Percentiles rank a stretch among this genome's conserved stretches.
These are phyloP conservation scores for Calonectria pseudoreteaudii DNA, from an alignment of 2,329 filamentous ascomycete species.

Conservation along the genomic window DNA sequence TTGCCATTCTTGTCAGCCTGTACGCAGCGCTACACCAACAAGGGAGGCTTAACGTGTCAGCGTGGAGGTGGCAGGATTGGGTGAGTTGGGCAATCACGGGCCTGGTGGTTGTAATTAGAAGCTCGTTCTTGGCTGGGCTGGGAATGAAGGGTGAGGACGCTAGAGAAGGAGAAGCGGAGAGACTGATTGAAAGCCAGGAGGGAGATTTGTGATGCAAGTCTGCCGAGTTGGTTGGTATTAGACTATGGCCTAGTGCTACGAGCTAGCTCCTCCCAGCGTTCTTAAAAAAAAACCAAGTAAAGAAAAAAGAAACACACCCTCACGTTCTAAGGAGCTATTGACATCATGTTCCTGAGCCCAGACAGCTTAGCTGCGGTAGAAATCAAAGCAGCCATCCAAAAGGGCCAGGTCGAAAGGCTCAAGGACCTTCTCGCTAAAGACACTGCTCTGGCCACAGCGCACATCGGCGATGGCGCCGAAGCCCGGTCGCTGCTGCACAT, in stretches of 20 bases:
- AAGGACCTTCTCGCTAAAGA: neutral
- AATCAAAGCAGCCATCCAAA: neutral
- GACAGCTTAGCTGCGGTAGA: neutral
- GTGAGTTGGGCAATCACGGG: neutral
- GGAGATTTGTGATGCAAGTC: neutral
- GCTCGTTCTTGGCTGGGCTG: neutral
- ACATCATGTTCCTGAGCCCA: neutral
- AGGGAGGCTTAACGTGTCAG: neutral
- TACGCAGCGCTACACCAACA: neutral
- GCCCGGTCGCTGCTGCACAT: constrained; percentile 1
- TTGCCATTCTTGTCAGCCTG: neutral
- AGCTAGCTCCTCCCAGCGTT: neutral
- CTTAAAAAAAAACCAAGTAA: neutral
- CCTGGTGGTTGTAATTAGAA: neutral
- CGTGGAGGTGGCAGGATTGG: neutral
- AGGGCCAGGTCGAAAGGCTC: neutral
- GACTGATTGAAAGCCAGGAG: neutral
- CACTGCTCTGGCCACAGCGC: neutral
- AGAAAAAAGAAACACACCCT: too few relatives aligned
- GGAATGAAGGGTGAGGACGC: neutral
- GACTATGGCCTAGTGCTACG: neutral
- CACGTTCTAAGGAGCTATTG: too few relatives aligned
- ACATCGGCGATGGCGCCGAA: neutral
- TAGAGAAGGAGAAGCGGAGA: neutral
- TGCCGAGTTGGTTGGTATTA: neutral